Conservation (phyloP, 306 rosid genomes). For the Acacia acuminata region DNA sequence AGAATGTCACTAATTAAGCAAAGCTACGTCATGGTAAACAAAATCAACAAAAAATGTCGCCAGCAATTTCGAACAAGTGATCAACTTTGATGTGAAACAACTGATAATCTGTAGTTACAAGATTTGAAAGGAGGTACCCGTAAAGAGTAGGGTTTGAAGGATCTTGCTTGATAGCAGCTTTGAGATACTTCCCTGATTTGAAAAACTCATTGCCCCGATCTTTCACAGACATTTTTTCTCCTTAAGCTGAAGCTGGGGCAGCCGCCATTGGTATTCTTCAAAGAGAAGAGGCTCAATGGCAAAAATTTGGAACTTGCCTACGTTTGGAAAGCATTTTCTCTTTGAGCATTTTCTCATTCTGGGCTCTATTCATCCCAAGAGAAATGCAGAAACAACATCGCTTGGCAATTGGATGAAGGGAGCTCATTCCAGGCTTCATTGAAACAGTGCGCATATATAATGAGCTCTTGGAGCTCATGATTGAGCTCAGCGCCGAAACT, state of each 20-base stretch:
- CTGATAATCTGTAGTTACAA: not conserved
- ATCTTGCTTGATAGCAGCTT: conserved; percentile 94
- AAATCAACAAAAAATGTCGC: not conserved
- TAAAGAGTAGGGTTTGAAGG: conserved; percentile 82
- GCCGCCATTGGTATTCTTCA: conserved; percentile 50
- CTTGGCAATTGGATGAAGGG: no score
- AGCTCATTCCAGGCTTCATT: no score
- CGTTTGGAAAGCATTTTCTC: not conserved
- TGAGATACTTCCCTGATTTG: conserved; percentile 85
- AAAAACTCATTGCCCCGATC: conserved; percentile 87
- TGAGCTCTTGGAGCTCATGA: no score
- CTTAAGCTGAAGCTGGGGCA: conserved; percentile 30
- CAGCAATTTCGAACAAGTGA: not conserved
- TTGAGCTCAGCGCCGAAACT: no score
- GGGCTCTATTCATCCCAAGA: no score
- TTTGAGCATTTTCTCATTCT: no score
- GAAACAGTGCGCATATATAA: no score
- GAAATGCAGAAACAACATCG: no score
- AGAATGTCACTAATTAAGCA: not conserved
- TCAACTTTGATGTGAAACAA: not conserved
- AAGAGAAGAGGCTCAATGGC: not conserved
- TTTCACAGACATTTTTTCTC: conserved; percentile 53
- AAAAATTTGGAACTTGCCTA: not conserved
- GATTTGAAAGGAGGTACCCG: conserved; percentile 49
- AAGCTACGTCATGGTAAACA: not conserved